phyloP scores from a whole-genome alignment of 148 eudicot genomes.

The Rhododendron williamsianum region DNA sequence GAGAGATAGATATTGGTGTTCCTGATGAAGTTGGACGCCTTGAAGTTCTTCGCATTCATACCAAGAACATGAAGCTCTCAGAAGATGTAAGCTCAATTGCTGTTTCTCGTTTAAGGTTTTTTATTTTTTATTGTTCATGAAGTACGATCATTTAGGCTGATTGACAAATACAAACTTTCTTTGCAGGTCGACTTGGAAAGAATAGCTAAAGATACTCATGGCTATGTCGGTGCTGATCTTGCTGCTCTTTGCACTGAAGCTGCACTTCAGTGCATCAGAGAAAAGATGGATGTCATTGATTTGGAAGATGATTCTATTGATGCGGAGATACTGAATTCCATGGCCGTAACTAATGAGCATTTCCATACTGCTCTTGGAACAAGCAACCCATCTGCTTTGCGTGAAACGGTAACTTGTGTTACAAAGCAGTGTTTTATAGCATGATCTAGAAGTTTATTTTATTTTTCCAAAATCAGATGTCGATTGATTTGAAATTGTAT shows the following conservation, averaged over 20 bases:
- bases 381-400: slow-evolving; percentile 39
- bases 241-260: slow-evolving; percentile 48
- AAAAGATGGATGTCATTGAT: slow-evolving; percentile 46
- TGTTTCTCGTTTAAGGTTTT: not conserved
- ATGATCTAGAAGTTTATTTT: not conserved
- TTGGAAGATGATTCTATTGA: slow-evolving; percentile 43
- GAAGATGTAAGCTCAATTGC: slow-evolving; percentile 19
- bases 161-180: not conserved
- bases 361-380: slow-evolving; percentile 38
- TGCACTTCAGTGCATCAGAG: slow-evolving; percentile 46
- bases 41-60: slow-evolving; percentile 47
- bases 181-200: slow-evolving; percentile 38
- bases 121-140: not conserved
- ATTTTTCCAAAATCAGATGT: not conserved
- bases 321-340: slow-evolving; percentile 42
- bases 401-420: slow-evolving; percentile 28
- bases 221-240: slow-evolving; percentile 42
- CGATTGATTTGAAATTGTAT: not conserved
- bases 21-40: slow-evolving; percentile 45
- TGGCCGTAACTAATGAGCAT: slow-evolving; percentile 41
- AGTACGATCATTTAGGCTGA: not conserved
- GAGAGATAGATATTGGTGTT: slow-evolving; percentile 39
- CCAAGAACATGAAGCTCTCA: slow-evolving; percentile 46
- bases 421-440: not conserved
- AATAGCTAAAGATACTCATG: slow-evolving; percentile 38